These are phyloP conservation scores for Pholiota adiposa DNA, from an alignment of 1,284 basidiomycete species.

Conservation along the genomic window DNA sequence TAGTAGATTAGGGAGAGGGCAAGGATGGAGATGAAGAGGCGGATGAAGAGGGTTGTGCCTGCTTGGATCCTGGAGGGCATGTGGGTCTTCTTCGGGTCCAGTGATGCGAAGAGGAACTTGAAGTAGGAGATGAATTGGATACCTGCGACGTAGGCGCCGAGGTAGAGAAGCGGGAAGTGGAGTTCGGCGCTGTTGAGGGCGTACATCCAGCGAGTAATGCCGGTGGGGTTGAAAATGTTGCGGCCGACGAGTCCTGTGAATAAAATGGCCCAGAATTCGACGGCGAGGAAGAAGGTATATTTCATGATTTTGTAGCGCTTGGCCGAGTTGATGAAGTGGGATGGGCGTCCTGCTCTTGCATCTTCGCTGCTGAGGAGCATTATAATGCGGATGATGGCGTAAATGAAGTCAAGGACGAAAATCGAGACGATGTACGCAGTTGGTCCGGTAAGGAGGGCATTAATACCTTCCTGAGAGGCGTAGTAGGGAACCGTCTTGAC, in stretches of 20 bases:
- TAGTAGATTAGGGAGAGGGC: background rate
- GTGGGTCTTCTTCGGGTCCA: no score
- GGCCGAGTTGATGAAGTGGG: background rate
- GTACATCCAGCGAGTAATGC: constrained; percentile 4
- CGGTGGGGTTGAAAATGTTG: background rate
- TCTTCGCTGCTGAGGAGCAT: background rate
- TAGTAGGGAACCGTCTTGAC: constrained; percentile 1
- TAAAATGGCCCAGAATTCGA: constrained; percentile 1
- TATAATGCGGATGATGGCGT: background rate
- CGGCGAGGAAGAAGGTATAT: background rate
- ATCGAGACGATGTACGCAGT: constrained; percentile 10
- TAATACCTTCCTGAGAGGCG: constrained; percentile 1
- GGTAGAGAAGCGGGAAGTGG: constrained; percentile 13
- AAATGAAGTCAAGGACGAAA: constrained; percentile 10
- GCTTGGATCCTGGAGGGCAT: background rate
- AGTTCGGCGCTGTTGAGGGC: constrained; percentile 4
- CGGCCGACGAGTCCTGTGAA: background rate
- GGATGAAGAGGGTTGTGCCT: background rate
- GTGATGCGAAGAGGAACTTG: constrained; percentile 3
- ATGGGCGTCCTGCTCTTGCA: background rate
- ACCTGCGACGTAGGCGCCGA: constrained; percentile 16
- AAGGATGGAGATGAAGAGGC: background rate
- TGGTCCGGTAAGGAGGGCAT: constrained; percentile 8
- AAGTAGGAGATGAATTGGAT: constrained; percentile 8
- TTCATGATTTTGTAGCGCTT: background rate